Base-by-base conservation (phyloP, 1,139 yeast genomes). In the Nakaseomyces bracarensis region DNA sequence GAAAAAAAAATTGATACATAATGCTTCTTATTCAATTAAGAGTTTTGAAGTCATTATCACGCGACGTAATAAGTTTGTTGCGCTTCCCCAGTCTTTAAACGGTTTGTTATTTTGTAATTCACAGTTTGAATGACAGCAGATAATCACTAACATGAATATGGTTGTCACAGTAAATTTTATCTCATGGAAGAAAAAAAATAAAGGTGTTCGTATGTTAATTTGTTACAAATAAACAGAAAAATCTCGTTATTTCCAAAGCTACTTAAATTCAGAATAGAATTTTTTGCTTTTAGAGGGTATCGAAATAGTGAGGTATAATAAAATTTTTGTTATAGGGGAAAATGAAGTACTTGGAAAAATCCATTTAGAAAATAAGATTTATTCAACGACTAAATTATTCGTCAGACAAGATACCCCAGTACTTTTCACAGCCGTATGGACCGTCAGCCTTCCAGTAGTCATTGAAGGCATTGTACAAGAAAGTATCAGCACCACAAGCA, bases 391-490 rank as follows among this genome's bases (percentile, higher is more conserved):
- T n/a, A 50, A 36, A 38, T 46, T 52, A 54, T 46, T 52, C 50
- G 31, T 45, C 35, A 39, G 51, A 49, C 38, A 50, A 66, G 47
- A 79, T 66, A 58, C 91, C 91, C 83, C 85, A 82, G 71, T 72
- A 74, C 64, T 79, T 78, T 67, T 82, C 91, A 52, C 77, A 79
- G 53, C 70, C 72, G 62, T 72, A 72, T 28, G 74, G 61, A 54
- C 89, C 91, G 40, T 79, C 79, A 47, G 69, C 69, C 68, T 82
- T 82, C 93, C 93, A 82, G 64, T 73, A 72, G 63, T 82, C 89
- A 63, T 82, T 77, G 67, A 68, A 82, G 58, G 84, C 82, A 51
- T 75, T 80, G 73, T 80, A 82, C 60, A 79, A 70, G 54, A 79
- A 67, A 41, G 73, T 76, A 49, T 71, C 72, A 48, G 66, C 58